These are phyloP conservation scores for Saccharomycopsis sp. DNA, from an alignment of 805 yeast genomes.

Conservation along the genomic window DNA sequence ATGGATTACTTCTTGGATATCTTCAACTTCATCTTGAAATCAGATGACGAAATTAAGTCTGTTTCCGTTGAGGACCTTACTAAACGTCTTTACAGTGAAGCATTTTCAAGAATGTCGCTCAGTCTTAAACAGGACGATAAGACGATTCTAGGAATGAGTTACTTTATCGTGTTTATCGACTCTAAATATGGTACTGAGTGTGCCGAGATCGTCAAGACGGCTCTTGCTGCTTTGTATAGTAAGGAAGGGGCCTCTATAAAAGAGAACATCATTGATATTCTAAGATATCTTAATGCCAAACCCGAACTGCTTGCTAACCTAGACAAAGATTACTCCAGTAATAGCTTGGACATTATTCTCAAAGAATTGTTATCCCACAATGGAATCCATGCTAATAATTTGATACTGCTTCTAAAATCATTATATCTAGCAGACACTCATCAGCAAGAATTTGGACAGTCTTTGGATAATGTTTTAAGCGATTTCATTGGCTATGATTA, in stretches of 20 bases:
- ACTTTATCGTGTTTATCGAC: constrained; percentile 28
- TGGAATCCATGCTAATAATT: neutral
- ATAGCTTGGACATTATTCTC: neutral
- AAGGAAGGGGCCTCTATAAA: neutral
- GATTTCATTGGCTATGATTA: neutral
- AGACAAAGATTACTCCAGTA: neutral
- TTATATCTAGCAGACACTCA: neutral
- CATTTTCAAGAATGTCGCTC: constrained; percentile 39
- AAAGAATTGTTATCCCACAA: neutral
- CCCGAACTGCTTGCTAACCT: neutral
- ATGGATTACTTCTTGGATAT: constrained; percentile 37
- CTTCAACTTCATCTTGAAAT: constrained; percentile 29
- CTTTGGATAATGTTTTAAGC: neutral
- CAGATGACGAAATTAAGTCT: constrained; percentile 13
- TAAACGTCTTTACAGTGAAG: constrained; percentile 37
- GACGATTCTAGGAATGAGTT: constrained; percentile 36
- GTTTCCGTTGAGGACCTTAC: constrained; percentile 30
- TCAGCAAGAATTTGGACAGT: neutral
- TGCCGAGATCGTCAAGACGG: neutral
- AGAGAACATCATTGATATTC: neutral
- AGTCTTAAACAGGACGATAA: constrained; percentile 42
- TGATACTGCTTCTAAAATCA: neutral
- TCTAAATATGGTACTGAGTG: neutral
- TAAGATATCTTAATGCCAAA: neutral
- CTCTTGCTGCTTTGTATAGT: neutral